Conservation (phyloP, 805 yeast species). For the Nakazawaea ambrosiae region DNA sequence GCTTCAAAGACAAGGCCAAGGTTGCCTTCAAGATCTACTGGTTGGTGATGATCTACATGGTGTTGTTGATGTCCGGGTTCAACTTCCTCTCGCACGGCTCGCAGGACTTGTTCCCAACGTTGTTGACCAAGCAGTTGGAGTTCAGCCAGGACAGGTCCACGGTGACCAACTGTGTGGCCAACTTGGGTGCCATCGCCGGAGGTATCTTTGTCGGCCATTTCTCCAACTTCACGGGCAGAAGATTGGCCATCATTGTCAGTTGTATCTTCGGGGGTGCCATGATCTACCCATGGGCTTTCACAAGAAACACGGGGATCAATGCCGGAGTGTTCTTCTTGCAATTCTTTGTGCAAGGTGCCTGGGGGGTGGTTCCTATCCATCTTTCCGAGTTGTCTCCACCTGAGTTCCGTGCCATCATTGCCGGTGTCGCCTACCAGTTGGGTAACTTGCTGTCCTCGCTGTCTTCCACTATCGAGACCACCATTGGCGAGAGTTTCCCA, state of each 20-base stretch:
- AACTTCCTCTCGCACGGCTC: conserved; percentile 59
- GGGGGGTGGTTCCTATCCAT: conserved; percentile 63
- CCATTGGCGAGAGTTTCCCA: conserved; percentile 53
- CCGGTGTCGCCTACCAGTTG: conserved; percentile 59
- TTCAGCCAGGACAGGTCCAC: conserved; percentile 38
- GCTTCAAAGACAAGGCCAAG: conserved; percentile 25
- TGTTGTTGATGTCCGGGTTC: conserved; percentile 56
- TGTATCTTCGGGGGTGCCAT: conserved; percentile 52
- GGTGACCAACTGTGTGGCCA: conserved; percentile 50
- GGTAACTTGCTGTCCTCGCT: conserved; percentile 66
- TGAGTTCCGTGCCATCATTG: conserved; percentile 53
- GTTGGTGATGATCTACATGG: conserved; percentile 50
- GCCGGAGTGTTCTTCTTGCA: conserved; percentile 59
- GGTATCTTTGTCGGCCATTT: conserved; percentile 50
- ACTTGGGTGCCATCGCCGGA: conserved; percentile 51
- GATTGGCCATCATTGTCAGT: conserved; percentile 44
- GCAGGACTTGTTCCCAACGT: conserved; percentile 56
- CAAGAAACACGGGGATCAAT: conserved; percentile 37
- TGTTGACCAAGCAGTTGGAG: conserved; percentile 38
- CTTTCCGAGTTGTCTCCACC: conserved; percentile 57
- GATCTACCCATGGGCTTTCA: conserved; percentile 58
- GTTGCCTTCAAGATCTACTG: conserved; percentile 40
- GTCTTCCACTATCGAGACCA: conserved; percentile 61
- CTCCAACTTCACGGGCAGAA: conserved; percentile 48
- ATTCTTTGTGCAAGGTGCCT: conserved; percentile 61